These are phyloP conservation scores for Podospora pseudopauciseta DNA, from an alignment of 495 filamentous ascomycete genomes.

Conservation along the genomic window DNA sequence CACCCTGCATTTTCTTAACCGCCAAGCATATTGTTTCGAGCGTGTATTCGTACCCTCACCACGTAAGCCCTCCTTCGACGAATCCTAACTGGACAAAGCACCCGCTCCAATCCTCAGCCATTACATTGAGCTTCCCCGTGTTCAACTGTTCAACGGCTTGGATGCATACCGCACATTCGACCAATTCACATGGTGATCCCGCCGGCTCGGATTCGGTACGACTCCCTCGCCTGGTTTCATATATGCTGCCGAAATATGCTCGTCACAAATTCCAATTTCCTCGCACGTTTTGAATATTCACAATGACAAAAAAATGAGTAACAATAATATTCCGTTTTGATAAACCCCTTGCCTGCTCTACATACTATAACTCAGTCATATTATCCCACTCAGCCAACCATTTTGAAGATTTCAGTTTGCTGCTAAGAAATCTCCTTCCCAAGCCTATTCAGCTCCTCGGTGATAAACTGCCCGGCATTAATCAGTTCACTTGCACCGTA, in stretches of 20 bases:
- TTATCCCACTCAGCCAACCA: neutral
- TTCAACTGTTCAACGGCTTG: neutral
- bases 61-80: neutral
- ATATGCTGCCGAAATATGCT: neutral
- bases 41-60: neutral
- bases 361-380: neutral
- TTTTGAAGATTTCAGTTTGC: neutral
- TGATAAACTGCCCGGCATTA: slow-evolving; percentile 84
- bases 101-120: neutral
- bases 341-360: neutral
- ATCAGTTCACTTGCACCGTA: slow-evolving; percentile 96
- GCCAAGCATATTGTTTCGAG: neutral
- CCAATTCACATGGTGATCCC: neutral
- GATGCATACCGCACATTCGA: neutral
- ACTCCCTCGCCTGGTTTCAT: neutral
- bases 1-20: neutral
- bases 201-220: neutral
- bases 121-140: neutral
- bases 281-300: neutral
- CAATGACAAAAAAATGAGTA: neutral
- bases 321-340: neutral
- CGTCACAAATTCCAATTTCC: neutral
- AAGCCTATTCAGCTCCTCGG: slow-evolving; percentile 71
- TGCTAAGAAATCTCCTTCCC: slow-evolving; percentile 51
- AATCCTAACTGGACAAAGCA: neutral